Evolutionary conservation across 2,329 filamentous ascomycete genomes (phyloP).

Genomic region (Phoma sp.): DNA sequence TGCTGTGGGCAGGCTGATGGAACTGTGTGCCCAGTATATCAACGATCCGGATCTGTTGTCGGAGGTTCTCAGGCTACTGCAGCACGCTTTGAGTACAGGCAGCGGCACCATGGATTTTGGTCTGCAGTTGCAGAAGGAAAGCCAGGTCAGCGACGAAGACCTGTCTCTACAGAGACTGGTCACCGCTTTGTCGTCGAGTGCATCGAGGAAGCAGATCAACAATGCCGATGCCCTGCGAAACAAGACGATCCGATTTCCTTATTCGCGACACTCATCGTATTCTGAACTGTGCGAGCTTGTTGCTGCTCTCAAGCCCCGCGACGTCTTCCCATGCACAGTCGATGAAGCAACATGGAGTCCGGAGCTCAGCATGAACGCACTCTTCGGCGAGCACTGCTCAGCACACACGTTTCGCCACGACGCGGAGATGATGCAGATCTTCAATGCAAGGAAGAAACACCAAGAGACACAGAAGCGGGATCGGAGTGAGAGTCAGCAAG

Average conservation of each 20-base stretch:
- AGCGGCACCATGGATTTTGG: slow-evolving; percentile 35
- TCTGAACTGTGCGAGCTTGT: slow-evolving; percentile 77
- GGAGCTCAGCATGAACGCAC: slow-evolving; percentile 65
- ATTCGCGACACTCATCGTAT: slow-evolving; percentile 89
- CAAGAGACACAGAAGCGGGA: slow-evolving; percentile 17
- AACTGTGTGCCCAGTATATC: slow-evolving; percentile 55
- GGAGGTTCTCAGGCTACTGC: slow-evolving; percentile 46
- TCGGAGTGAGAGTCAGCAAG: slow-evolving; percentile 19
- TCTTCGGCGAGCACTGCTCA: slow-evolving; percentile 77
- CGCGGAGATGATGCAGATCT: slow-evolving; percentile 59
- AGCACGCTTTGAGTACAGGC: slow-evolving; percentile 22
- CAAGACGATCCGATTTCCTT: slow-evolving; percentile 69
- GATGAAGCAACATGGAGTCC: slow-evolving; percentile 68
- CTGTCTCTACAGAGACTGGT: slow-evolving; percentile 43
- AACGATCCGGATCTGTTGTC: slow-evolving; percentile 42
- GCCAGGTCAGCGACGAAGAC: slow-evolving; percentile 28
- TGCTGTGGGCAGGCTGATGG: slow-evolving; percentile 60
- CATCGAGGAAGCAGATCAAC: slow-evolving; percentile 1
- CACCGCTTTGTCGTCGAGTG: slow-evolving; percentile 33
- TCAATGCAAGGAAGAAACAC: slow-evolving; percentile 21
- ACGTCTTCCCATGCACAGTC: slow-evolving; percentile 82
- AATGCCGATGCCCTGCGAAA: slow-evolving; percentile 10
- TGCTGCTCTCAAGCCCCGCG: slow-evolving; percentile 69
- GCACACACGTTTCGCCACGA: slow-evolving; percentile 70
- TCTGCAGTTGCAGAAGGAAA: slow-evolving; percentile 33